phyloP scores from a whole-genome alignment of 2,329 filamentous ascomycete genomes.

The Tolypocladium cylindrosporum region DNA sequence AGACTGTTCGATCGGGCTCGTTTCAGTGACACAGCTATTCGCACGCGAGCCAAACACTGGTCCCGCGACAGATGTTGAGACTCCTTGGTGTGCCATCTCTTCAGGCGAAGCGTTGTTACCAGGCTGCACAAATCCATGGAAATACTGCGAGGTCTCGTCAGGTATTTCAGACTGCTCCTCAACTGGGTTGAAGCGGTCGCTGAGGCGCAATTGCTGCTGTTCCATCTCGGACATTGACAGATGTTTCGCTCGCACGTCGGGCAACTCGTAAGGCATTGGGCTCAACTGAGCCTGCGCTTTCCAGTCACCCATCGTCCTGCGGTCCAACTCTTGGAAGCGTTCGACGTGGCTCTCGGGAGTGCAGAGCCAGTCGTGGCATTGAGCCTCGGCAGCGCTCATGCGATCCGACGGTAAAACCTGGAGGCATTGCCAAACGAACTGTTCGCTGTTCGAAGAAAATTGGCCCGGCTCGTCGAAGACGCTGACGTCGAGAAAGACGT shows the following conservation, averaged over 20 bases:
- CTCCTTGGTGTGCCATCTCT: background rate
- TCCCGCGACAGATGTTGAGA: background rate
- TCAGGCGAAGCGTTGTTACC: background rate
- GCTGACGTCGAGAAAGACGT: conserved; percentile 6
- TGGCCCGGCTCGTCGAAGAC: conserved; percentile 7
- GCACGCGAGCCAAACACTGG: background rate
- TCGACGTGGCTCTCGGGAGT: conserved; percentile 17
- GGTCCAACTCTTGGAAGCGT: conserved; percentile 22
- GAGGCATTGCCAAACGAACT: conserved; percentile 22
- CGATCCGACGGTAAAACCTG: conserved; percentile 15
- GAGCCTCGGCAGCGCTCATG: conserved; percentile 17
- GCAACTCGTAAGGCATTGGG: conserved; percentile 24
- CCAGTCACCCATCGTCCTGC: conserved; percentile 16
- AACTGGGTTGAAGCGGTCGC: background rate
- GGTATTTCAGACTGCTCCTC: background rate
- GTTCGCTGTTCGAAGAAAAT: conserved; percentile 14
- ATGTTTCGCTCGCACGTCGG: conserved; percentile 10
- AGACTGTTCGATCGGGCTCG: background rate
- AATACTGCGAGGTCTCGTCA: background rate
- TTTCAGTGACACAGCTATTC: background rate
- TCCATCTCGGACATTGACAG: background rate
- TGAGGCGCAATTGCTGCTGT: background rate
- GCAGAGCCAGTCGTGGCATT: conserved; percentile 23
- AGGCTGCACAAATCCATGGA: background rate
- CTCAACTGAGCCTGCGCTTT: conserved; percentile 14